Evolutionary conservation across 2,329 filamentous ascomycete species (phyloP).

Genomic region (Trichoderma semiorbis): DNA sequence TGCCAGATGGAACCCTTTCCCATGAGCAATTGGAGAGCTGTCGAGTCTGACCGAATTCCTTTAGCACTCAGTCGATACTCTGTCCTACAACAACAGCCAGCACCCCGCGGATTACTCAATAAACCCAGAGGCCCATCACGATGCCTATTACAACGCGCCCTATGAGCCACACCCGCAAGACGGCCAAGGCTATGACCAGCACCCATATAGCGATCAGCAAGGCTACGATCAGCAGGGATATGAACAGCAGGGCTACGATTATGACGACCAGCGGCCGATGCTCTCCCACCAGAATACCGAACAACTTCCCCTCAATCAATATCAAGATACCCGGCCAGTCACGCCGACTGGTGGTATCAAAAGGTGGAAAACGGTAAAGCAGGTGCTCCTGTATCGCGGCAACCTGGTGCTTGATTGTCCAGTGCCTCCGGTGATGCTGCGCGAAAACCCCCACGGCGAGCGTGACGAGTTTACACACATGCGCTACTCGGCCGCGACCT

Average conservation of each 20-base stretch:
- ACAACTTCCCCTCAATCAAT: conserved; percentile 32
- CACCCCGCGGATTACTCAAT: conserved; percentile 66
- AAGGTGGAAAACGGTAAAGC: conserved; percentile 97
- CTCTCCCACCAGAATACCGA: conserved; percentile 59
- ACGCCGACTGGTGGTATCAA: conserved; percentile 56
- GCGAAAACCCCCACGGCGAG: conserved; percentile 84
- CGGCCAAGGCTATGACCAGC: conserved; percentile 35
- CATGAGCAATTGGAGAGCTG: not conserved
- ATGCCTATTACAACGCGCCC: conserved; percentile 79
- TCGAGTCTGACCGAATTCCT: not conserved
- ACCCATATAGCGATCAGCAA: not conserved
- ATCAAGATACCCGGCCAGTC: conserved; percentile 41
- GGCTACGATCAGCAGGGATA: conserved; percentile 39
- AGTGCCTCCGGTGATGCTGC: conserved; percentile 82
- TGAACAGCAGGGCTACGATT: conserved; percentile 57
- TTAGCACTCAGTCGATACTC: conserved; percentile 52
- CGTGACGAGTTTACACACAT: conserved; percentile 89
- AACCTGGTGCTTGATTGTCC: conserved; percentile 97
- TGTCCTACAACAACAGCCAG: conserved; percentile 46
- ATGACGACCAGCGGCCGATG: conserved; percentile 73
- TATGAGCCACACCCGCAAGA: conserved; percentile 63
- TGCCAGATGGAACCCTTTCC: conserved; percentile 23
- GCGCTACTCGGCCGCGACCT: conserved; percentile 92
- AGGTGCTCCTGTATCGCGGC: conserved; percentile 94
- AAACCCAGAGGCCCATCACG: conserved; percentile 81